Evolutionary conservation across 1,284 basidiomycete species (phyloP), one percentile per base, ranked within the genome.

Genomic region (Tilletiaria anomala): DNA sequence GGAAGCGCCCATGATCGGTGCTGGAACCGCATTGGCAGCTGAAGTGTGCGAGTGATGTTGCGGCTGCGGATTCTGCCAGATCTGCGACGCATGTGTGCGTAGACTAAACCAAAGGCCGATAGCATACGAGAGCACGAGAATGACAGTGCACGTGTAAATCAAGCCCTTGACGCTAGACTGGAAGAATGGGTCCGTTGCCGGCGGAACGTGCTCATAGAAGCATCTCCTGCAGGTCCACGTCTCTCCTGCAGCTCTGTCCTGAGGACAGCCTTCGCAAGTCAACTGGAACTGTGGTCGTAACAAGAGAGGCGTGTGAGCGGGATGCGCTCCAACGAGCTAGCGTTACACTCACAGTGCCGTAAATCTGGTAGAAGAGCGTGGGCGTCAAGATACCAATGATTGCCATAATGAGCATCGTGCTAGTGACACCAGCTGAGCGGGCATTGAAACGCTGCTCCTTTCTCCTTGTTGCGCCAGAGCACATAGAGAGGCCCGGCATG

Each of bases 331-430:
- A 16, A 16, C 5, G 8, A n/a, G 11, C 32, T 38, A 18, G 17
- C n/a, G n/a, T n/a, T n/a, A n/a, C 26, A 77, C 86, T 69, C 58
- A 91, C 88, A 54, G 86, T 89, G 35, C 93, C 93, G 68, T 94
- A 99, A 14, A 83, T 91, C 70, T 97, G 89, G 70, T 99, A 99
- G 69, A 99, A 99, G 56, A 99, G 68, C 0, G 93, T 97, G 3
- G 93, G 93, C 0, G 88, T 81, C 42, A 97, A 72, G 2, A 86
- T 87, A 12, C 93, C 93, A 47, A 99, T 94, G 67, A 97, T 89
- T 5, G 93, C 93, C 91, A 97, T 97, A 70, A 99, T 97, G 58
- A 99, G 70, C 86, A 99, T 93, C 70, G 94, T 94, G 61, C 87
- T 93, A 0, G 93, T 99, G 10, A 99, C 93, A 36, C 93, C 87